These are phyloP conservation scores for Murraya koenigii DNA, from an alignment of 345 rosid species.

Conservation along the genomic window DNA sequence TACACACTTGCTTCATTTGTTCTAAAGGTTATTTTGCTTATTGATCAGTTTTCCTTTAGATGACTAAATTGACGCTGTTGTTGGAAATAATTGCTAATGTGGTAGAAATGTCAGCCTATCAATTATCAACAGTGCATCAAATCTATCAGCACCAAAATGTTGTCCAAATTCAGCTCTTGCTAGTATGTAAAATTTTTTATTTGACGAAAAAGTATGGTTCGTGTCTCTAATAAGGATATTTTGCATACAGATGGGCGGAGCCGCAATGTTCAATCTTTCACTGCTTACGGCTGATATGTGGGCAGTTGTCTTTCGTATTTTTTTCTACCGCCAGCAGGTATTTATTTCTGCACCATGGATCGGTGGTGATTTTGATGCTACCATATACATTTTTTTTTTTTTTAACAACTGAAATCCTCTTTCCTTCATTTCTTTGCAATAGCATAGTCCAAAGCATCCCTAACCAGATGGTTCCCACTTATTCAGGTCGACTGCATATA, in stretches of 20 bases:
- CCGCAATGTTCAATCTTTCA: conserved; percentile 58
- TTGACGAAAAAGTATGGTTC: too few relatives aligned
- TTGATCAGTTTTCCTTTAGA: not conserved
- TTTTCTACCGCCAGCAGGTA: conserved; percentile 53
- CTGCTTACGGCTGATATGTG: conserved; percentile 62
- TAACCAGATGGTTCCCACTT: not conserved
- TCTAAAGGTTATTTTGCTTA: conserved; percentile 36
- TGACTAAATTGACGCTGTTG: not conserved
- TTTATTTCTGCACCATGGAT: not conserved
- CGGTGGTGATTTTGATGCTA: too few relatives aligned
- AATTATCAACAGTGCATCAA: conserved; percentile 48
- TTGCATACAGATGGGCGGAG: conserved; percentile 45
- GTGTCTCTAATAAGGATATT: not conserved
- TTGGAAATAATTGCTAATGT: not conserved
- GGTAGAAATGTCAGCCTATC: not conserved
- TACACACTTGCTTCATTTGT: conserved; percentile 44
- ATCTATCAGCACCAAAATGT: not conserved
- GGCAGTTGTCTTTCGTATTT: conserved; percentile 50
- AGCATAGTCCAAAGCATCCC: not conserved
- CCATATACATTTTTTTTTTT: too few relatives aligned
- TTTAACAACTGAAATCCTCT: conserved; percentile 25
- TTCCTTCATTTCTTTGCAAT: not conserved
- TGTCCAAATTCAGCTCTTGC: not conserved
- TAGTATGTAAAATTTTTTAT: conserved; percentile 36
- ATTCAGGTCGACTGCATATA: conserved; percentile 63